Evolutionary conservation across 306 rosid species (phyloP).

Genomic region (Ziziphus jujuba): DNA sequence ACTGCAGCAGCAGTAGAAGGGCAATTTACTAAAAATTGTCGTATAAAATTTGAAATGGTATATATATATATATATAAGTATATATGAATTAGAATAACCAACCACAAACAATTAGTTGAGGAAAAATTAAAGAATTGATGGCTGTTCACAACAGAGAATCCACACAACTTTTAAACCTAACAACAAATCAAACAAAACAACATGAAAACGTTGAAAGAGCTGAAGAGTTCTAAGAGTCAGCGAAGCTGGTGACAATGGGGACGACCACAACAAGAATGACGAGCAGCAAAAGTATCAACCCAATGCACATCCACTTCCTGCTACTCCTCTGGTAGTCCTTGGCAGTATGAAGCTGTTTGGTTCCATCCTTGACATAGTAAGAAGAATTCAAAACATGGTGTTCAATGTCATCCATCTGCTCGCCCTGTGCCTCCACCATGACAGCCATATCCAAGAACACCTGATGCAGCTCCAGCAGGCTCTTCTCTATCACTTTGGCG

Average conservation of each 20-base stretch:
- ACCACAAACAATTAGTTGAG: no score
- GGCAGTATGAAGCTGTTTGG: slow-evolving; percentile 54
- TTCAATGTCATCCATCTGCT: slow-evolving; percentile 86
- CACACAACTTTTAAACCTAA: no score
- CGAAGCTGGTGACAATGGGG: slow-evolving; percentile 56
- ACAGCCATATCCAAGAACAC: slow-evolving; percentile 92
- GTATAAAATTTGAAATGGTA: no score
- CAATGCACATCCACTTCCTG: slow-evolving; percentile 79
- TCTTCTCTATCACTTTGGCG: slow-evolving; percentile 77
- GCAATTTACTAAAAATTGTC: no score
- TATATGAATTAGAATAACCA: no score
- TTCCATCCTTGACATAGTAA: slow-evolving; percentile 72
- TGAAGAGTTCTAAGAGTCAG: slow-evolving; percentile 51
- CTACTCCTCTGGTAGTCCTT: slow-evolving; percentile 51
- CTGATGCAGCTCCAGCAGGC: slow-evolving; percentile 77
- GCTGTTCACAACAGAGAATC: no score
- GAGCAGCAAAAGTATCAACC: slow-evolving; percentile 49
- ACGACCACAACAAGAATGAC: slow-evolving; percentile 58
- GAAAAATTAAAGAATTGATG: no score
- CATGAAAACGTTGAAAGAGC: not conserved
- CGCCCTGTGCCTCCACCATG: slow-evolving; percentile 94
- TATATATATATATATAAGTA: no score
- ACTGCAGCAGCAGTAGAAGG: no score
- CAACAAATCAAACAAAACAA: not conserved
- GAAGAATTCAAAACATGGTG: slow-evolving; percentile 78